Evolutionary conservation across 2,329 filamentous ascomycete genomes (phyloP).

Genomic region (Calonectria naviculata): DNA sequence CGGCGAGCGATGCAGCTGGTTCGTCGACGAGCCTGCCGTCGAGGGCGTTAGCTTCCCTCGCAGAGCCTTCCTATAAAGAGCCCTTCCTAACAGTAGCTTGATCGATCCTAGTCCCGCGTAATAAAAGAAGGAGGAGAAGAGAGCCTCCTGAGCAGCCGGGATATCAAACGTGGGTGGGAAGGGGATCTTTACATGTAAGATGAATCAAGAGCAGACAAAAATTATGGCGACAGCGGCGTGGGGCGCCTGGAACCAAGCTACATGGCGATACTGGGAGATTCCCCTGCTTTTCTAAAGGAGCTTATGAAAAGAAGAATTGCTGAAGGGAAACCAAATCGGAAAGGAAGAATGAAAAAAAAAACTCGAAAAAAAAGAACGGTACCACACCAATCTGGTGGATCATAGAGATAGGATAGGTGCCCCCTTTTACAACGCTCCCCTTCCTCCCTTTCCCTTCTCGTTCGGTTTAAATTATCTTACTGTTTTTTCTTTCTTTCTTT

Average conservation of each 20-base stretch:
- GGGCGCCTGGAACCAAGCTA: slow-evolving; percentile 3
- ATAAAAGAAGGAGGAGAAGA: not conserved
- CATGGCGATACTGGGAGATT: not conserved
- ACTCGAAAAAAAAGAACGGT: slow-evolving; percentile 7
- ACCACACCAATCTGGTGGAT: slow-evolving; percentile 2
- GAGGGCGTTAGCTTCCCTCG: slow-evolving; percentile 87
- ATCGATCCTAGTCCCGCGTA: slow-evolving; percentile 15
- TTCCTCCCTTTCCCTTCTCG: not conserved
- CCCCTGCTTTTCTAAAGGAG: not conserved
- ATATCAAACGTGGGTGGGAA: not conserved
- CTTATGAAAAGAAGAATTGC: not conserved
- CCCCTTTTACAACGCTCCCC: not conserved
- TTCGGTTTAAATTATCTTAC: not conserved
- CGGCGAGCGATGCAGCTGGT: slow-evolving; percentile 93
- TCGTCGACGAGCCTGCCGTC: slow-evolving; percentile 87
- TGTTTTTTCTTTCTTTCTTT: not conserved
- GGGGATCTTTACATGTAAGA: slow-evolving; percentile 6
- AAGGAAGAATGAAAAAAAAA: not conserved
- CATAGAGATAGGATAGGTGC: slow-evolving; percentile 21
- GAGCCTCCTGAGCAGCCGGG: not conserved
- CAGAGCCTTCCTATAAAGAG: slow-evolving; percentile 68
- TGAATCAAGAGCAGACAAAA: not conserved
- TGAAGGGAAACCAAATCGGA: not conserved
- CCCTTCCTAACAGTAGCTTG: slow-evolving; percentile 13
- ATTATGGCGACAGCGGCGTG: not conserved